phyloP scores from a whole-genome alignment of 1,284 basidiomycete species.

The Ustilago bromivora region DNA sequence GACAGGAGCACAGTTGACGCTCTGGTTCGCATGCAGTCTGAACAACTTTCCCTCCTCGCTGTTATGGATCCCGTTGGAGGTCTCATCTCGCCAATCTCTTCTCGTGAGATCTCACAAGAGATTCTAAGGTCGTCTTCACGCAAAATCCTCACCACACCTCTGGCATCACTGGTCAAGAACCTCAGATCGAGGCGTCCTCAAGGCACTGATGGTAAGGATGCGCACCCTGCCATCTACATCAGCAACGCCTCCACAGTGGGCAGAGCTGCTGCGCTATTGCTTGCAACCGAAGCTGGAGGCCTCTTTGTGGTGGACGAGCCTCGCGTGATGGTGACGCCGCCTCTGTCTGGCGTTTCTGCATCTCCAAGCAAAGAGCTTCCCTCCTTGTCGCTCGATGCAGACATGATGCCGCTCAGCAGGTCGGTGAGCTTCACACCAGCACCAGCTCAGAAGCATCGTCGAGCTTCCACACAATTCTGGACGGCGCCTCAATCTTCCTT shows the following conservation, averaged over 20 bases:
- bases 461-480: slow-evolving; percentile 47
- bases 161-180: slow-evolving; percentile 36
- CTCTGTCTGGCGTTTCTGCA: slow-evolving; percentile 40
- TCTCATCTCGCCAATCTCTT: slow-evolving; percentile 46
- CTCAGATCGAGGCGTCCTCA: slow-evolving; percentile 43
- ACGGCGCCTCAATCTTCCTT: slow-evolving; percentile 36
- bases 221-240: slow-evolving; percentile 46
- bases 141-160: slow-evolving; percentile 47
- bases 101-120: slow-evolving; percentile 38
- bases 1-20: slow-evolving; percentile 48
- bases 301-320: slow-evolving; percentile 47
- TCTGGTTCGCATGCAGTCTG: slow-evolving; percentile 42
- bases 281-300: slow-evolving; percentile 33
- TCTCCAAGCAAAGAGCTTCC: slow-evolving; percentile 36
- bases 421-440: slow-evolving; percentile 34
- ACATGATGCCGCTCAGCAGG: slow-evolving; percentile 29
- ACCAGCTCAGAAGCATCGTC: slow-evolving; percentile 40
- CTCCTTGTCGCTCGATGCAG: slow-evolving; percentile 28
- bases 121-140: slow-evolving; percentile 39
- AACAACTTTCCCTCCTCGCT: slow-evolving; percentile 33
- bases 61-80: slow-evolving; percentile 44
- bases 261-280: slow-evolving; percentile 42
- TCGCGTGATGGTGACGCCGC: slow-evolving; percentile 44
- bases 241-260: slow-evolving; percentile 31
- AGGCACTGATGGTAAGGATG: slow-evolving; percentile 45